Percentiles rank a stretch among this genome's conserved stretches.
Conservation (phyloP, 768 basidiomycete species). For the Naganishia kalamii region DNA sequence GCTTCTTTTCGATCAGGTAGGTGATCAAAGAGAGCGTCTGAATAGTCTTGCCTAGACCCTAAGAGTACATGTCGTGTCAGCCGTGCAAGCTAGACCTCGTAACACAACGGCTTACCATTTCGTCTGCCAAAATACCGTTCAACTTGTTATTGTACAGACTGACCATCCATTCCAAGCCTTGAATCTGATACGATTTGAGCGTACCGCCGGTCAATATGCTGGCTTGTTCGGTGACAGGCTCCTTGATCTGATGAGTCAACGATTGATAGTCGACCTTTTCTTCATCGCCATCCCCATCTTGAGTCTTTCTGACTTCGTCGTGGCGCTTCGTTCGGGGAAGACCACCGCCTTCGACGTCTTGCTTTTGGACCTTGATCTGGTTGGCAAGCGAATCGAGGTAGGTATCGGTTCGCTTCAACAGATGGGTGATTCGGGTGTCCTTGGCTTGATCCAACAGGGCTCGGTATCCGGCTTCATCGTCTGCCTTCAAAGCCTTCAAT, state of each 20-base stretch:
- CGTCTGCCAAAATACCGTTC: constrained; percentile 86
- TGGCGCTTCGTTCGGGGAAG: constrained; percentile 34
- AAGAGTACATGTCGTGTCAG: not conserved
- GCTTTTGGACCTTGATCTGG: constrained; percentile 88
- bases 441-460: constrained; percentile 98
- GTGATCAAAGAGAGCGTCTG: constrained; percentile 60
- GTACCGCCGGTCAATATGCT: constrained; percentile 72
- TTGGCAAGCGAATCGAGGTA: constrained; percentile 93
- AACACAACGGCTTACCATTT: constrained; percentile 41
- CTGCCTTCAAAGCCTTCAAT: constrained; percentile 91
- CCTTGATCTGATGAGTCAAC: constrained; percentile 84
- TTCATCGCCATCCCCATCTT: constrained; percentile 56
- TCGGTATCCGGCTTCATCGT: constrained; percentile 99
- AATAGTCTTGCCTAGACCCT: constrained; percentile 48
- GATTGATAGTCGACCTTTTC: constrained; percentile 91
- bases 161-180: constrained; percentile 98
- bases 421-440: constrained; percentile 95
- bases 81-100: not conserved
- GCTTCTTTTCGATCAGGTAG: constrained; percentile 85
- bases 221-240: constrained; percentile 60
- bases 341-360: constrained; percentile 51
- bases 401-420: constrained; percentile 84
- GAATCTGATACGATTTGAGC: constrained; percentile 88
- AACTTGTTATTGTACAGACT: constrained; percentile 92
- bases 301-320: constrained; percentile 59